Evolutionary conservation across 108 stramenopile genomes (phyloP).

Genomic region (Cyclotella choctawhatcheeana): DNA sequence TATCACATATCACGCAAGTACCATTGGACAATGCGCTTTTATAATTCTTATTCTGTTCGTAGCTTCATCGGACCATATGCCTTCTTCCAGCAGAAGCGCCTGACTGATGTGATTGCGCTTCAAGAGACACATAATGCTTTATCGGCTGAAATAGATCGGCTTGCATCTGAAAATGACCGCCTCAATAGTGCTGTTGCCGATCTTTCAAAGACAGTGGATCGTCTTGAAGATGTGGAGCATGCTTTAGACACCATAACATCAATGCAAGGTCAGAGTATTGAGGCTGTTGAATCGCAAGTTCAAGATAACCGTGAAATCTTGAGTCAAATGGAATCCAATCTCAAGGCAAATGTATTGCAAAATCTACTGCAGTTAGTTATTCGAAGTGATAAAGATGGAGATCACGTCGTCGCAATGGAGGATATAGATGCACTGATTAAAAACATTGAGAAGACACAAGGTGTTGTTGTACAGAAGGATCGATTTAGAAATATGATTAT

Average conservation of each 20-base stretch:
- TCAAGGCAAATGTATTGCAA: conserved; percentile 55
- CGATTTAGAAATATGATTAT: conserved; percentile 35
- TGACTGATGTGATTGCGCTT: conserved; percentile 48
- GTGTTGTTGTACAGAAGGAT: conserved; percentile 51
- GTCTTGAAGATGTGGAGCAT: conserved; percentile 49
- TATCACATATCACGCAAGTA: no score
- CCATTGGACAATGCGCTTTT: no score
- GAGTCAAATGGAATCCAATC: conserved; percentile 52
- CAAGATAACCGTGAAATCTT: conserved; percentile 55
- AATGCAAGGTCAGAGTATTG: conserved; percentile 50
- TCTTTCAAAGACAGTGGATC: conserved; percentile 47
- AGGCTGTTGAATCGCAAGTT: conserved; percentile 49
- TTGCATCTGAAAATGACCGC: conserved; percentile 38
- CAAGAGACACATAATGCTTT: conserved; percentile 53
- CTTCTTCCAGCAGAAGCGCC: conserved; percentile 43
- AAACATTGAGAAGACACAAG: conserved; percentile 48
- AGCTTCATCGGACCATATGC: conserved; percentile 48
- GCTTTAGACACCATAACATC: conserved; percentile 52
- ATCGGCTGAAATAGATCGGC: conserved; percentile 45
- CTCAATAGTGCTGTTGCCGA: conserved; percentile 41
- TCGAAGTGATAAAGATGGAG: conserved; percentile 54
- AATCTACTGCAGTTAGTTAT: conserved; percentile 57
- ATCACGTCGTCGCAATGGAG: conserved; percentile 47
- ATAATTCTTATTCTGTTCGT: neutral
- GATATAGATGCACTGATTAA: conserved; percentile 51